A percentile compares a stretch with the other conserved stretches of the same genome.
phyloP scores from a whole-genome alignment of 2,329 filamentous ascomycete genomes.

The Ophiocordyceps camponoti-rufipedis region DNA sequence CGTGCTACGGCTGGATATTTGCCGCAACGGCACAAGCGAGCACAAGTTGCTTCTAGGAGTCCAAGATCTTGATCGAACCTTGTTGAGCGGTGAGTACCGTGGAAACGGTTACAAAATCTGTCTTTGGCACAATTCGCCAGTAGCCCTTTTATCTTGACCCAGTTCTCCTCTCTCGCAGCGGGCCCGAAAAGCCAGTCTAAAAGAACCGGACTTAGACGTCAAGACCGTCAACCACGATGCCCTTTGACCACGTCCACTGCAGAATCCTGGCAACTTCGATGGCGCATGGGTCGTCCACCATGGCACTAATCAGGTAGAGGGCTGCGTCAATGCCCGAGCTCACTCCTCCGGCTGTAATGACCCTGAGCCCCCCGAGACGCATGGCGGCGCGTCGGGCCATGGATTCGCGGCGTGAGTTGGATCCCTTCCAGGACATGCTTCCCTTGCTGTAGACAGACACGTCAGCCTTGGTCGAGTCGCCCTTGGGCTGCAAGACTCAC shows the following conservation, averaged over 20 bases:
- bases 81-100: no score
- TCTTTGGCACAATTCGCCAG: no score
- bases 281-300: constrained; percentile 62
- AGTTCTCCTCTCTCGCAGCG: no score
- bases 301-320: constrained; percentile 67
- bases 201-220: constrained; percentile 43
- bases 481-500: constrained; percentile 17
- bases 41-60: no score
- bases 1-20: no score
- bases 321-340: constrained; percentile 68
- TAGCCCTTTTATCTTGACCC: no score
- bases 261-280: constrained; percentile 56
- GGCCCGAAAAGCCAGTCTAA: no score
- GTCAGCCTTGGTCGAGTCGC: neutral
- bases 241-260: constrained; percentile 77
- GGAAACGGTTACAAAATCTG: no score
- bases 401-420: constrained; percentile 58
- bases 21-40: no score
- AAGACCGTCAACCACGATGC: constrained; percentile 65
- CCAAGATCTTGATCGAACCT: no score
- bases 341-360: constrained; percentile 66
- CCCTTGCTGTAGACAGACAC: constrained; percentile 43
- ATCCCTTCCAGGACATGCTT: constrained; percentile 64
- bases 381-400: constrained; percentile 62
- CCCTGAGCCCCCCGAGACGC: constrained; percentile 49